Evolutionary conservation across 352 stramenopile species (phyloP), one percentile per base, ranked within the genome.

Genomic region (Aphanomyces astaci): DNA sequence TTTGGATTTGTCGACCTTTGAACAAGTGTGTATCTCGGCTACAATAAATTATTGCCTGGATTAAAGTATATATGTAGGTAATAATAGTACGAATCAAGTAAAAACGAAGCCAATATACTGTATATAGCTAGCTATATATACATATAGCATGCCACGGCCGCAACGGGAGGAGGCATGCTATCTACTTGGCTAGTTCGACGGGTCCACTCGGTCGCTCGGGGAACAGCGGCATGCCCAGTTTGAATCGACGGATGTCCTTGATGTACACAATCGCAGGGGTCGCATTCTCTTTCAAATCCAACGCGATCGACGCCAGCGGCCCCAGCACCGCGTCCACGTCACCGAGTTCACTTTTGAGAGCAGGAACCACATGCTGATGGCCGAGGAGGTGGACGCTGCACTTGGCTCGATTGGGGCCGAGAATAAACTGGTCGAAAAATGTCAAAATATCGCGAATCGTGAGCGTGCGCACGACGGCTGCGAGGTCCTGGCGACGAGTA

Each of bases 141-240:
- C n/a, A n/a, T n/a, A n/a, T n/a, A n/a, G n/a, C n/a, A n/a, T n/a
- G n/a, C n/a, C n/a, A n/a, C n/a, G n/a, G n/a, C n/a, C n/a, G n/a
- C n/a, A n/a, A n/a, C n/a, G n/a, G n/a, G n/a, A n/a, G n/a, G n/a
- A n/a, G n/a, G n/a, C n/a, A n/a, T n/a, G n/a, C n/a, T n/a, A n/a
- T n/a, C n/a, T n/a, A n/a, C n/a, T n/a, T n/a, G 39, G 39, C 28
- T 2, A 63, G 31, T 3, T 11, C 17, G 7, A 66, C 39, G 36
- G 33, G 27, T 5, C 24, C 5, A 4, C n/a, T 28, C 4, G 69
- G 57, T 46, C 81, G 77, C 63, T 90, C 81, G 0, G 80, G 81
- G 67, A 89, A 91, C 4, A 91, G 70, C 30, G 77, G 75, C 80
- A 89, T 89, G 31, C 73, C 72, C 5, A 75, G 76, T 75, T 89